phyloP scores from a whole-genome alignment of 1,139 yeast species.

The Pneumocystis jirovecii region DNA sequence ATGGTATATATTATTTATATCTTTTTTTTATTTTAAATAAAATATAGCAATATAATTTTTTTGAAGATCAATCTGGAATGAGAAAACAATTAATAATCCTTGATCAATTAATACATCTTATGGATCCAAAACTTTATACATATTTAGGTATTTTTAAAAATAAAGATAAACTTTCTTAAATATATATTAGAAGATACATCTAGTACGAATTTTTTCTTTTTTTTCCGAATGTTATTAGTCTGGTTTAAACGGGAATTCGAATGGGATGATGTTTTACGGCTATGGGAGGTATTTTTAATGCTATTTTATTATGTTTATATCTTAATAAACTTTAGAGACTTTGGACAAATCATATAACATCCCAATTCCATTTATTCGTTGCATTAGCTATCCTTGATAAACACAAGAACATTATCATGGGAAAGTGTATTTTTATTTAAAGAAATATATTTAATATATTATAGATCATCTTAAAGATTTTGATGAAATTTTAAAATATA shows the following conservation, averaged over 20 bases:
- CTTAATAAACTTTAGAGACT: constrained; percentile 21
- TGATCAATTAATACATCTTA: constrained; percentile 69
- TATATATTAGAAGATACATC: background rate
- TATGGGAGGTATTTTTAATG: constrained; percentile 55
- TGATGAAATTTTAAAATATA: constrained; percentile 78
- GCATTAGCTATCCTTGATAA: constrained; percentile 80
- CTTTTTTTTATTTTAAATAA: background rate
- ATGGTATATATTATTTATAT: constrained; percentile 31
- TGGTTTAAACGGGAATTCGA: constrained; percentile 90
- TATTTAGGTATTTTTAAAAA: constrained; percentile 76
- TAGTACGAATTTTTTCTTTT: constrained; percentile 57
- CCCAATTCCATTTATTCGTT: constrained; percentile 76
- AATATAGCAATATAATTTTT: constrained; percentile 56
- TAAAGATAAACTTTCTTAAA: constrained; percentile 28
- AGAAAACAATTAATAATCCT: constrained; percentile 70
- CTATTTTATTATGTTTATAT: background rate
- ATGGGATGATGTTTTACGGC: constrained; percentile 58
- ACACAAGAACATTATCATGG: constrained; percentile 55
- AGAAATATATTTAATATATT: background rate
- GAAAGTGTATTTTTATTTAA: background rate
- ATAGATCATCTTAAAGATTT: constrained; percentile 57
- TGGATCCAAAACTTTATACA: constrained; percentile 69
- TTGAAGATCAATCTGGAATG: constrained; percentile 87
- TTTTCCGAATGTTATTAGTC: constrained; percentile 83
- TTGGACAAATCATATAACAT: constrained; percentile 73